Evolutionary conservation across 805 yeast species (phyloP), one percentile per base, ranked within the genome.

Genomic region (Starmera quercuum): DNA sequence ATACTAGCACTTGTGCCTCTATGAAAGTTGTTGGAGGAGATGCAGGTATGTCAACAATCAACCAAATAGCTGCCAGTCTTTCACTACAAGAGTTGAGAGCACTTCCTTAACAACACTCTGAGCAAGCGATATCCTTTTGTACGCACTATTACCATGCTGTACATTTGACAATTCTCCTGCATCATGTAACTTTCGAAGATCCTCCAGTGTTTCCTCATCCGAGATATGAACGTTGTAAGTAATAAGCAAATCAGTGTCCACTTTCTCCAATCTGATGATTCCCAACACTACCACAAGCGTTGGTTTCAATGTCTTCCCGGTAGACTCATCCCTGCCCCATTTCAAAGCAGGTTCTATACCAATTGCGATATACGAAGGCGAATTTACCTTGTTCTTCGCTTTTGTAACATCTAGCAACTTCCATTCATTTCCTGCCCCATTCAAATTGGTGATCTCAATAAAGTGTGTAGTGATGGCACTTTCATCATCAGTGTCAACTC

Each of bases 211-310:
- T 1, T 49, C 45, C 1, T 54, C 47, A 1, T 46, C 41, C 8
- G 44, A 46, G 13, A 74, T 47, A n/a, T 84, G 83, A 2, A 78
- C 64, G 42, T 80, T 79, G 46, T 71, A 64, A 4, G 82, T 67
- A 11, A 83, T 51, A 26, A 82, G 49, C 4, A 78, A 62, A 54
- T 83, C 95, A 1, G 88, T 77, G 3, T 58, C 59, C 1, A 60
- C 73, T 31, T 64, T 64, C 9, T 50, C 42, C 18, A 81, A 44
- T 35, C 88, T 61, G 22, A 81, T 56, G 28, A 83, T 51, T 0
- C 75, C 80, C n/a, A 80, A 44, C 12, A 78, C 63, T 11, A 78
- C 58, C 11, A 71, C 66, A 27, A 78, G 61, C 6, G 63, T 53
- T 13, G 64, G 60, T 21, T 43, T 44, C 35, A 41, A 37, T 6